These are phyloP conservation scores for Cytidiella melzeri DNA, from an alignment of 768 basidiomycete genomes.

Conservation along the genomic window DNA sequence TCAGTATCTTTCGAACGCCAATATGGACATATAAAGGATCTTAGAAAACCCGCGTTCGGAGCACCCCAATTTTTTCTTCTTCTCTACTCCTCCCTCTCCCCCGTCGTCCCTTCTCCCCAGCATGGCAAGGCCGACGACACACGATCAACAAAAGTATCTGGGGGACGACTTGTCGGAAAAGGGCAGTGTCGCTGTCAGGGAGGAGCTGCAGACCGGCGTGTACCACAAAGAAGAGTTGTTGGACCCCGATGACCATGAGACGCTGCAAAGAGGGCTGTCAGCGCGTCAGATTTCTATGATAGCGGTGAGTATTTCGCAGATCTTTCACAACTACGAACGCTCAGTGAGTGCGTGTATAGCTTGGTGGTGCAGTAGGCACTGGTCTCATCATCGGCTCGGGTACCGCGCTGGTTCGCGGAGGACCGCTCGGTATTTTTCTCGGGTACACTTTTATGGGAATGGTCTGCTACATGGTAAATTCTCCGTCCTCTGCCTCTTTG, in stretches of 20 bases:
- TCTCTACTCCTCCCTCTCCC: no score
- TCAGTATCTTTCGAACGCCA: no score
- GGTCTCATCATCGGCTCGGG: constrained; percentile 40
- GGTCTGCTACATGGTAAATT: constrained; percentile 43
- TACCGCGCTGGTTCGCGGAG: constrained; percentile 50
- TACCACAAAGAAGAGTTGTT: constrained; percentile 14
- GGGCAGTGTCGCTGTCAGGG: not conserved
- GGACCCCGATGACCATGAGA: constrained; percentile 23
- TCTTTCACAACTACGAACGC: not conserved
- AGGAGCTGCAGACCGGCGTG: constrained; percentile 4
- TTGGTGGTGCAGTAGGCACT: constrained; percentile 30
- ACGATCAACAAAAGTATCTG: not conserved
- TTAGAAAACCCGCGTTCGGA: no score
- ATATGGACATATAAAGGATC: no score
- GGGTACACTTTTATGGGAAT: constrained; percentile 45
- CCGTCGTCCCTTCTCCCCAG: not conserved
- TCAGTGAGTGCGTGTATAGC: constrained; percentile 11
- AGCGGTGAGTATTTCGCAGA: constrained; percentile 21
- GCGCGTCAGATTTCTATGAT: constrained; percentile 36
- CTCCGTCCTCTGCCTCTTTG: not conserved
- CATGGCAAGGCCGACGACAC: not conserved
- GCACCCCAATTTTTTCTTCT: no score
- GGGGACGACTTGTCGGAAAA: not conserved
- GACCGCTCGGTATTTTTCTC: constrained; percentile 42
- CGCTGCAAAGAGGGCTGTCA: constrained; percentile 29